These are phyloP conservation scores for Sesbania bispinosa DNA, from an alignment of 306 rosid genomes.

Conservation along the genomic window DNA sequence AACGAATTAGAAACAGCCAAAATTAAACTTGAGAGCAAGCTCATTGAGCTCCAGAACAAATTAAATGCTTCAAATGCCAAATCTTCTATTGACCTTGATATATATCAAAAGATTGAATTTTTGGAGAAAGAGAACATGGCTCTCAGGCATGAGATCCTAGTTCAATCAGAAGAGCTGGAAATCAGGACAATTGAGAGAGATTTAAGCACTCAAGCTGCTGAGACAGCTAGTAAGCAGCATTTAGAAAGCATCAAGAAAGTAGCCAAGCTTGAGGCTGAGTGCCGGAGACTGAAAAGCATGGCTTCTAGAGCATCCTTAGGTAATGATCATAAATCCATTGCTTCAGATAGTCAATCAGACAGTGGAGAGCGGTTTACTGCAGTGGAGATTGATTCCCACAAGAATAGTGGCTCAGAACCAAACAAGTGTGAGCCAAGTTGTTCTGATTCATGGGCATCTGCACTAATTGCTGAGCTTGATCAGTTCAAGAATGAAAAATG, in stretches of 20 bases:
- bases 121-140: conserved; percentile 71
- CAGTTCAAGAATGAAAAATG: conserved; percentile 75
- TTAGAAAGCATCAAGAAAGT: conserved; percentile 86
- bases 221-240: conserved; percentile 93
- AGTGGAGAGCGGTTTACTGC: conserved; percentile 52
- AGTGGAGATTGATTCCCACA: conserved; percentile 44
- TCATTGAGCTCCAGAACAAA: conserved; percentile 61
- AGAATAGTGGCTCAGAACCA: conserved; percentile 44
- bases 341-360: conserved; percentile 83
- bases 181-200: conserved; percentile 81
- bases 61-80: conserved; percentile 41
- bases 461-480: conserved; percentile 74
- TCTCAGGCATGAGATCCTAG: conserved; percentile 61
- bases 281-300: conserved; percentile 62
- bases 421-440: conserved; percentile 57
- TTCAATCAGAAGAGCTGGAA: conserved; percentile 77
- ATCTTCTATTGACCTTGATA: conserved; percentile 46
- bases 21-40: conserved; percentile 62
- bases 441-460: conserved; percentile 77
- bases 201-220: conserved; percentile 89
- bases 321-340: conserved; percentile 62
- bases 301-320: conserved; percentile 41
- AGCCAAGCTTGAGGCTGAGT: conserved; percentile 90
- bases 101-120: conserved; percentile 50
- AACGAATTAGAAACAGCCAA: conserved; percentile 67